These are phyloP conservation scores for Penicillium expansum DNA, from an alignment of 2,329 filamentous ascomycete species.

Conservation along the genomic window DNA sequence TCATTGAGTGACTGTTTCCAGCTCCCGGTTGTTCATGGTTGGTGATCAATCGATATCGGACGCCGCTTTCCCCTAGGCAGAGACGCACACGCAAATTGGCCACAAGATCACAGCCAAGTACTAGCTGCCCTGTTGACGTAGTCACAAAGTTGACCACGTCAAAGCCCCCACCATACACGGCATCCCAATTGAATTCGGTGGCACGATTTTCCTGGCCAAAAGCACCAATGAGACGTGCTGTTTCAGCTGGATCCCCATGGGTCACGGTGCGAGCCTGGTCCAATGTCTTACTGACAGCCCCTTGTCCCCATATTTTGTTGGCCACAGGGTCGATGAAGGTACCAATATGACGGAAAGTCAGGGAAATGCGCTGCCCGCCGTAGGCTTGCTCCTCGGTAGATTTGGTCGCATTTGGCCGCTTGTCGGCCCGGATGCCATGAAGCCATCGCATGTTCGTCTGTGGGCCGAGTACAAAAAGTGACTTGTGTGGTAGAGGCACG, in stretches of 20 bases:
- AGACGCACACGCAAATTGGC: slow-evolving; percentile 41
- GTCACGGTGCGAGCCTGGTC: slow-evolving; percentile 61
- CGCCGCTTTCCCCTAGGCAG: slow-evolving; percentile 38
- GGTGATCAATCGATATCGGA: slow-evolving; percentile 34
- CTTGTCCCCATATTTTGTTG: slow-evolving; percentile 83
- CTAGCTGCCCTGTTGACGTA: slow-evolving; percentile 31
- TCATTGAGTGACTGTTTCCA: not conserved
- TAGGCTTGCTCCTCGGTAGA: slow-evolving; percentile 67
- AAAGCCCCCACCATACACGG: slow-evolving; percentile 74
- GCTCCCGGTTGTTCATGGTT: not conserved
- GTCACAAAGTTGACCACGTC: slow-evolving; percentile 63
- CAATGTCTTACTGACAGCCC: slow-evolving; percentile 67
- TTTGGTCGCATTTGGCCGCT: slow-evolving; percentile 67
- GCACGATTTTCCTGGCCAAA: slow-evolving; percentile 84
- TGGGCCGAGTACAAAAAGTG: slow-evolving; percentile 77
- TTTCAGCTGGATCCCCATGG: slow-evolving; percentile 66
- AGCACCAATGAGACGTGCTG: slow-evolving; percentile 64
- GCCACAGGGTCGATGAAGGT: slow-evolving; percentile 72
- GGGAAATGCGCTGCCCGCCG: slow-evolving; percentile 74
- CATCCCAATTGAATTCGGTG: slow-evolving; percentile 68
- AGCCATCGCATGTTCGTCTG: slow-evolving; percentile 82
- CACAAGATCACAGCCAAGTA: slow-evolving; percentile 32
- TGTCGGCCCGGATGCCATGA: slow-evolving; percentile 88
- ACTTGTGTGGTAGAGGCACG: slow-evolving; percentile 79
- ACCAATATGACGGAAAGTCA: slow-evolving; percentile 86